A percentile compares a stretch with the other conserved stretches of the same genome.
Conservation (phyloP, 768 basidiomycete species). For the Lanmaoa rubissima region DNA sequence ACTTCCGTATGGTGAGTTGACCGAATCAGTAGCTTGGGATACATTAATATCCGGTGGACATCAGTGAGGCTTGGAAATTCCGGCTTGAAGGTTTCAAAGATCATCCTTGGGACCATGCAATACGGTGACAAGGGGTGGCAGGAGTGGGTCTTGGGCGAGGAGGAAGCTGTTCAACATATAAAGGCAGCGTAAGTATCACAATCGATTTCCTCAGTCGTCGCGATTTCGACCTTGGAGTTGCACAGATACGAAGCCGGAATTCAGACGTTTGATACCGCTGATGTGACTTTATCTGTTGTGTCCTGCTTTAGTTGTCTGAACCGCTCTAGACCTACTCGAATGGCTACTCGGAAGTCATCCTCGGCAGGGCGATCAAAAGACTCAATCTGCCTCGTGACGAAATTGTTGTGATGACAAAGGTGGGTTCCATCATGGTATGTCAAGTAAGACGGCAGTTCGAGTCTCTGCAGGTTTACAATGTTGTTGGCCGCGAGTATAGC, state of each 20-base stretch:
- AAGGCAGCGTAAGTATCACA: slow-evolving; percentile 41
- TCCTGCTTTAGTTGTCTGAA: not conserved
- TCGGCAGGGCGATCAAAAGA: slow-evolving; percentile 71
- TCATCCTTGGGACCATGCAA: slow-evolving; percentile 50
- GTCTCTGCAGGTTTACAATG: slow-evolving; percentile 41
- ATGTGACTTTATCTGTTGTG: slow-evolving; percentile 20
- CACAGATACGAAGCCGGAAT: slow-evolving; percentile 36
- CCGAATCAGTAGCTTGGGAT: not conserved
- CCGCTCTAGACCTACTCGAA: slow-evolving; percentile 56
- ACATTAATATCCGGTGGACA: not conserved
- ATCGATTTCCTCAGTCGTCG: not conserved
- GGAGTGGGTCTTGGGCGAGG: slow-evolving; percentile 50
- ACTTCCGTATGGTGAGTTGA: slow-evolving; percentile 34
- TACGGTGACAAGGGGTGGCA: slow-evolving; percentile 50
- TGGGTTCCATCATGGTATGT: slow-evolving; percentile 13
- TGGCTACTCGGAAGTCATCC: slow-evolving; percentile 60
- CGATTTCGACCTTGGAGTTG: not conserved
- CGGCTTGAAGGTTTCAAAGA: slow-evolving; percentile 49
- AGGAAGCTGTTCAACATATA: slow-evolving; percentile 44
- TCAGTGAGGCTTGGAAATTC: slow-evolving; percentile 45
- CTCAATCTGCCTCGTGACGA: slow-evolving; percentile 67
- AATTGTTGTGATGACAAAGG: slow-evolving; percentile 79
- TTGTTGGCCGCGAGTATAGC: slow-evolving; percentile 25
- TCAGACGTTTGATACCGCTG: slow-evolving; percentile 36
- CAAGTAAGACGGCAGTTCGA: not conserved